Evolutionary conservation across 164 flowering plant genomes (phyloP).

Genomic region (Vitis labrusca): DNA sequence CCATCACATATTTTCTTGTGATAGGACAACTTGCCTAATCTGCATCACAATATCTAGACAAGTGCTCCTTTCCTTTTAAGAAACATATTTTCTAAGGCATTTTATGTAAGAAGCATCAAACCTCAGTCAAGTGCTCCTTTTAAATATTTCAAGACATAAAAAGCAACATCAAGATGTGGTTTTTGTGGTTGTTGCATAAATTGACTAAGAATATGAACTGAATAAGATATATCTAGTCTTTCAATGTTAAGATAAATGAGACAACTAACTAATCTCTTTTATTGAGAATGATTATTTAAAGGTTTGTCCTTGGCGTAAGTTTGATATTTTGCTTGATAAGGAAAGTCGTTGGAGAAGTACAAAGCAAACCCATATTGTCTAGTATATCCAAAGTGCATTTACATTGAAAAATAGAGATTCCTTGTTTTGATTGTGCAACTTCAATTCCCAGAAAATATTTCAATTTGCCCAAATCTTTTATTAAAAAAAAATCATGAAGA

Average conservation of each 20-base stretch:
- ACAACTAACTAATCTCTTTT: neutral
- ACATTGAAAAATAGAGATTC: conserved; percentile 10
- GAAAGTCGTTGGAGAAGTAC: conserved; percentile 1
- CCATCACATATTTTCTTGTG: neutral
- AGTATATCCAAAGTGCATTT: conserved; percentile 15
- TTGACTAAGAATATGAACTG: conserved; percentile 14
- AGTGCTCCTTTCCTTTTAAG: too few relatives aligned
- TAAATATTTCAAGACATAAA: neutral
- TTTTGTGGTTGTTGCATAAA: conserved; percentile 13
- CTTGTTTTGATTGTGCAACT: neutral
- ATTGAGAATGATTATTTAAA: neutral
- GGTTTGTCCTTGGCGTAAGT: neutral
- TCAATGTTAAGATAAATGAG: conserved; percentile 10
- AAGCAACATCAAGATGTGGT: neutral
- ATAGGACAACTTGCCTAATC: too few relatives aligned
- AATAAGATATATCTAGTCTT: conserved; percentile 12
- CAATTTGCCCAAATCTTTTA: neutral
- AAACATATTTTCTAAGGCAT: neutral
- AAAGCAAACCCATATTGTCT: conserved; percentile 8
- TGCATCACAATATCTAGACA: neutral
- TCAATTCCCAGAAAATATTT: too few relatives aligned
- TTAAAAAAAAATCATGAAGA: conserved; percentile 15
- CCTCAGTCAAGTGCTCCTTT: neutral
- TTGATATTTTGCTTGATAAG: conserved; percentile 6
- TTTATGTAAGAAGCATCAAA: neutral